Evolutionary conservation across 1,284 basidiomycete genomes (phyloP).

Genomic region (Ceratobasidium theobromae): DNA sequence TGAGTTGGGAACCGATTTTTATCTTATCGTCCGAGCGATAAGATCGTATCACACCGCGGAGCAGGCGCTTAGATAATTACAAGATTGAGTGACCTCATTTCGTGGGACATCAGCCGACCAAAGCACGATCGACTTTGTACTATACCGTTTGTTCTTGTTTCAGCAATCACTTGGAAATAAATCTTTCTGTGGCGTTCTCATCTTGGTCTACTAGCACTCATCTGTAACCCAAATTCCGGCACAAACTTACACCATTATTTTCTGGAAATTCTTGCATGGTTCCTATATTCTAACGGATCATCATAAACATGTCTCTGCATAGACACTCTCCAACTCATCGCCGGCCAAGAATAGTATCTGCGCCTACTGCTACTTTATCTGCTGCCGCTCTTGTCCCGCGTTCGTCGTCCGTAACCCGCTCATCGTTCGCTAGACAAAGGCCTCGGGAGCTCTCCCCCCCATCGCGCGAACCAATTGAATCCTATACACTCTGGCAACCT

Average conservation of each 20-base stretch:
- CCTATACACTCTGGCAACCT: slow-evolving; percentile 36
- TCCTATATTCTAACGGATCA: no score
- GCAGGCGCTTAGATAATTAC: slow-evolving; percentile 10
- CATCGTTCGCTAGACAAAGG: neutral
- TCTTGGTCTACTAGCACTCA: neutral
- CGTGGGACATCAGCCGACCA: neutral
- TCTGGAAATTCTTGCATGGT: no score
- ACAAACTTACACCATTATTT: no score
- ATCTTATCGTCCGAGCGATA: neutral
- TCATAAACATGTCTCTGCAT: slow-evolving; percentile 14
- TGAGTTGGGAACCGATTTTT: neutral
- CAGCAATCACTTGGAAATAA: neutral
- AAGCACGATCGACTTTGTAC: neutral
- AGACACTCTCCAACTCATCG: slow-evolving; percentile 4
- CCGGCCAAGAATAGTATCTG: slow-evolving; percentile 2
- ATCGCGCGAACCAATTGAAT: neutral
- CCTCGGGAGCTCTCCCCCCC: slow-evolving; percentile 1
- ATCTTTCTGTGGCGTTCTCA: no score
- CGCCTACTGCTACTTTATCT: neutral
- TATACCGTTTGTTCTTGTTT: neutral
- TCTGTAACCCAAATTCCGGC: no score
- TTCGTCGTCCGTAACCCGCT: neutral
- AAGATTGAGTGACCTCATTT: neutral
- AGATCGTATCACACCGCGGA: slow-evolving; percentile 25
- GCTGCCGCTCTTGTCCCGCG: slow-evolving; percentile 18